phyloP scores from a whole-genome alignment of 163 green algal genomes.

The Coccomyxa subellipsoidea region DNA sequence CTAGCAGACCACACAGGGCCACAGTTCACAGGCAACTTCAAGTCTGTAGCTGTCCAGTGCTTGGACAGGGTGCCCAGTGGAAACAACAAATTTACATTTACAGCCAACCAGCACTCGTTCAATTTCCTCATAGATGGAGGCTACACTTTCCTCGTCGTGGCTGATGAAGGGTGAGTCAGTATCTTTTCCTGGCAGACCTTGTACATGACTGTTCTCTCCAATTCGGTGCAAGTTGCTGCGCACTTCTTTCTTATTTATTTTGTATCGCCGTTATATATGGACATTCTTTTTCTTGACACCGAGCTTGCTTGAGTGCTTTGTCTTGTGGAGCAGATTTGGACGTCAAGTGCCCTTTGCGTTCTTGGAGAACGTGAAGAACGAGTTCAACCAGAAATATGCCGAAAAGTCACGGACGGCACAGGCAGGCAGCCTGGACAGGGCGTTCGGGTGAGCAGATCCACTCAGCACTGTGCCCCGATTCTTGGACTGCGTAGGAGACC shows the following conservation, averaged over 20 bases:
- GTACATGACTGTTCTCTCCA: neutral
- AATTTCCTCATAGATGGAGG: conserved; percentile 88
- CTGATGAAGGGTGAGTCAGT: conserved; percentile 21
- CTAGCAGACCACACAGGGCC: conserved; percentile 82
- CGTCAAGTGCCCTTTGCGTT: conserved; percentile 91
- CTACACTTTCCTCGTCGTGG: conserved; percentile 56
- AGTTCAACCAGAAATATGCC: conserved; percentile 80
- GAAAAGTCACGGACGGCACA: conserved; percentile 62
- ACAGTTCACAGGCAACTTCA: conserved; percentile 67
- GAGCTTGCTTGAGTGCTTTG: too few relatives aligned
- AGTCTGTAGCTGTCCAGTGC: conserved; percentile 77
- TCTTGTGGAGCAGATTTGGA: conserved; percentile 57
- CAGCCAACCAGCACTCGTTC: conserved; percentile 88
- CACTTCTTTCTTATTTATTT: too few relatives aligned
- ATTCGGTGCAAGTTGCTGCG: too few relatives aligned
- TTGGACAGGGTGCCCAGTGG: conserved; percentile 64
- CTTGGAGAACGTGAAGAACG: conserved; percentile 79
- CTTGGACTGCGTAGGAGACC: too few relatives aligned
- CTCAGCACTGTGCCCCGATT: too few relatives aligned
- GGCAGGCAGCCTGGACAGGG: conserved; percentile 79
- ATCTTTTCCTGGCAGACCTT: neutral
- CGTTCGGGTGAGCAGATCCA: conserved; percentile 67
- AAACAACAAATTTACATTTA: conserved; percentile 90
- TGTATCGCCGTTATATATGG: too few relatives aligned
- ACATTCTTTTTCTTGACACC: too few relatives aligned